These are phyloP conservation scores for Macrolepiota albuminosa DNA, from an alignment of 768 basidiomycete genomes.

Conservation along the genomic window DNA sequence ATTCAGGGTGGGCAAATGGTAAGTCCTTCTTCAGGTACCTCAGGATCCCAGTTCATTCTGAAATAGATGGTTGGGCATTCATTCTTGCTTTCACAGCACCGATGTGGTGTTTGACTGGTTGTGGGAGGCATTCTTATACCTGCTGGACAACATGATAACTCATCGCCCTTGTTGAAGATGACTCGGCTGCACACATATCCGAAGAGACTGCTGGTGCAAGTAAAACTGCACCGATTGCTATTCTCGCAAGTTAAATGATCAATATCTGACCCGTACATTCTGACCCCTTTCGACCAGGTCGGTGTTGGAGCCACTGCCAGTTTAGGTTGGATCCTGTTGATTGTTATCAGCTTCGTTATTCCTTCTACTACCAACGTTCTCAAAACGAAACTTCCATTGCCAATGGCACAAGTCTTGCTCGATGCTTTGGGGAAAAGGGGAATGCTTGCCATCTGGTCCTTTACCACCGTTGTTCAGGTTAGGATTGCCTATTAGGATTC, in stretches of 20 bases:
- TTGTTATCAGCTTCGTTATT: constrained; percentile 1
- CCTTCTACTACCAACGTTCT: constrained; percentile 38
- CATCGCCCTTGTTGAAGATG: constrained; percentile 37
- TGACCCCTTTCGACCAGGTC: neutral
- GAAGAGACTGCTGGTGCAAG: constrained; percentile 68
- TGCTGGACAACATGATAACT: neutral
- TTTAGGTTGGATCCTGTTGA: neutral
- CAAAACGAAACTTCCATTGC: constrained; percentile 46
- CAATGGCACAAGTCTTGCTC: constrained; percentile 70
- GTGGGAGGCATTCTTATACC: constrained; percentile 31
- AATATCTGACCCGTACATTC: neutral
- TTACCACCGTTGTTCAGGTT: constrained; percentile 57
- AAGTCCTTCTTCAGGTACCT: neutral
- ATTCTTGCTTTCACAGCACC: constrained; percentile 67
- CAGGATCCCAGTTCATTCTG: neutral
- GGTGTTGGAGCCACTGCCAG: neutral
- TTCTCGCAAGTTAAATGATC: constrained; percentile 22
- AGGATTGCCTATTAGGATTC: neutral
- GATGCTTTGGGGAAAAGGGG: constrained; percentile 61
- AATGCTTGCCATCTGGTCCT: constrained; percentile 70
- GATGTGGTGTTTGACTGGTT: constrained; percentile 80
- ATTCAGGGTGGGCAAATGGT: neutral
- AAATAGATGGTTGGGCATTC: constrained; percentile 69
- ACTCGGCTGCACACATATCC: constrained; percentile 72
- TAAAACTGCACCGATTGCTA: constrained; percentile 62